Evolutionary conservation across 371 early-diverging fungal species (phyloP).

Genomic region (Mortierella sp.): DNA sequence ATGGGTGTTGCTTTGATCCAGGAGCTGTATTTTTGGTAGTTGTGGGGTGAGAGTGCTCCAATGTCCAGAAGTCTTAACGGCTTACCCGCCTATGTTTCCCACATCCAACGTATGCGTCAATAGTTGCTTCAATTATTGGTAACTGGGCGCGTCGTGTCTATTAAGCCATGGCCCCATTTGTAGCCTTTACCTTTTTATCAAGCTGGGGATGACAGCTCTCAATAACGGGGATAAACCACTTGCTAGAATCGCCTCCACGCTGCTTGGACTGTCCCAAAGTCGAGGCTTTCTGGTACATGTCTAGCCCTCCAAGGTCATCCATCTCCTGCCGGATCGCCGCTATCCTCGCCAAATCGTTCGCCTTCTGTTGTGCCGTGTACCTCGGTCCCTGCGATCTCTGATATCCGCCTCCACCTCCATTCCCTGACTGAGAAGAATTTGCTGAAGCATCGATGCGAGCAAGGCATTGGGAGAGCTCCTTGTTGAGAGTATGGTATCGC

Average conservation of each 20-base stretch:
- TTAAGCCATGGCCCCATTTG: neutral
- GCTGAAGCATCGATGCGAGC: slow-evolving; percentile 27
- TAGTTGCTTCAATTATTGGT: neutral
- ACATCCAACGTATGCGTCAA: neutral
- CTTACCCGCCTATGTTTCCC: slow-evolving; percentile 17
- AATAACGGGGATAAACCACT: slow-evolving; percentile 80
- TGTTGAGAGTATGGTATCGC: slow-evolving; percentile 81
- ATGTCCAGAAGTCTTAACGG: slow-evolving; percentile 82
- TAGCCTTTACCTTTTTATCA: slow-evolving; percentile 35
- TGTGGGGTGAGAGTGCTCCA: slow-evolving; percentile 86
- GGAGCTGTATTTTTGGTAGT: slow-evolving; percentile 73
- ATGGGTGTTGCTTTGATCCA: slow-evolving; percentile 84
- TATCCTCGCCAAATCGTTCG: slow-evolving; percentile 43
- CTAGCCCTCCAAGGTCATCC: slow-evolving; percentile 87
- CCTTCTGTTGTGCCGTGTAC: slow-evolving; percentile 9
- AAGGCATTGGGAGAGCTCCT: slow-evolving; percentile 69
- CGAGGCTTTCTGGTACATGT: slow-evolving; percentile 90
- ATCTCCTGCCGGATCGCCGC: slow-evolving; percentile 71
- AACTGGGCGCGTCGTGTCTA: no score
- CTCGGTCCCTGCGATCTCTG: neutral
- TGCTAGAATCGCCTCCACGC: slow-evolving; percentile 88
- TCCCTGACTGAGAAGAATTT: neutral
- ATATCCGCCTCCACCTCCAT: neutral
- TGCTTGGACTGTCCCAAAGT: slow-evolving; percentile 86
- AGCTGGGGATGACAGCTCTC: slow-evolving; percentile 35